A percentile compares a stretch with the other conserved stretches of the same genome.
Conservation (phyloP, 2,329 filamentous ascomycete genomes). For the Penicillium griseofulvum region DNA sequence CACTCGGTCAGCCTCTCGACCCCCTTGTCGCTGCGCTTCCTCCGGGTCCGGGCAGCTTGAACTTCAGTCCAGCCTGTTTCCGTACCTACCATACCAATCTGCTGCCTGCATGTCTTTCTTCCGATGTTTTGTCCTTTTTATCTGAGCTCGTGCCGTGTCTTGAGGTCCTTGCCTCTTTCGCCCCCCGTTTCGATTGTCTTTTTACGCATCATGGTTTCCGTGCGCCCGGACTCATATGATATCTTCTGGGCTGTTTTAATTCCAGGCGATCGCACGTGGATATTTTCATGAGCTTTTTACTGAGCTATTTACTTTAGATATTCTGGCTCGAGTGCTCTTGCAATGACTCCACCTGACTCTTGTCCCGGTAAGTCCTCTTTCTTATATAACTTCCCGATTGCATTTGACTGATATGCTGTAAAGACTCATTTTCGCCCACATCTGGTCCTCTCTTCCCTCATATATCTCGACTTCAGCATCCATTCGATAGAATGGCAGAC, state of each 20-base stretch:
- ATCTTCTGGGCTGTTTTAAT: conserved; percentile 11
- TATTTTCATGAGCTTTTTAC: conserved; percentile 20
- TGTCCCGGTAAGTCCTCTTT: conserved; percentile 52
- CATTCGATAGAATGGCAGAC: conserved; percentile 41
- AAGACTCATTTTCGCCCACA: conserved; percentile 36
- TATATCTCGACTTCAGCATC: conserved; percentile 27
- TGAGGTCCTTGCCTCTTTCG: conserved; percentile 13
- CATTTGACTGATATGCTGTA: conserved; percentile 18
- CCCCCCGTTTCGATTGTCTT: conserved; percentile 16
- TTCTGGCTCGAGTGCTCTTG: conserved; percentile 49
- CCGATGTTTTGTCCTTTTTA: conserved; percentile 23
- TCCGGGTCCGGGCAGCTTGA: conserved; percentile 34
- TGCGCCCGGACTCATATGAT: conserved; percentile 10
- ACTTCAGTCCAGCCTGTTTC: conserved; percentile 27
- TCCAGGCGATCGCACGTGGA: conserved; percentile 7
- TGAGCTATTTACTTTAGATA: conserved; percentile 44
- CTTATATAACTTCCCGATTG: not conserved
- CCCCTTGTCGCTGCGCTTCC: conserved; percentile 31
- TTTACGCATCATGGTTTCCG: conserved; percentile 20
- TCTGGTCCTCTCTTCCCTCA: conserved; percentile 36
- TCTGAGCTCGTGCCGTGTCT: conserved; percentile 14
- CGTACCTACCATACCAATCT: conserved; percentile 27
- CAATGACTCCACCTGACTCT: conserved; percentile 53
- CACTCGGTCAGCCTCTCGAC: conserved; percentile 29
- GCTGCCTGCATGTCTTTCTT: conserved; percentile 31